Evolutionary conservation across 441 rosid genomes (phyloP).

Genomic region (Melianthus villosus): DNA sequence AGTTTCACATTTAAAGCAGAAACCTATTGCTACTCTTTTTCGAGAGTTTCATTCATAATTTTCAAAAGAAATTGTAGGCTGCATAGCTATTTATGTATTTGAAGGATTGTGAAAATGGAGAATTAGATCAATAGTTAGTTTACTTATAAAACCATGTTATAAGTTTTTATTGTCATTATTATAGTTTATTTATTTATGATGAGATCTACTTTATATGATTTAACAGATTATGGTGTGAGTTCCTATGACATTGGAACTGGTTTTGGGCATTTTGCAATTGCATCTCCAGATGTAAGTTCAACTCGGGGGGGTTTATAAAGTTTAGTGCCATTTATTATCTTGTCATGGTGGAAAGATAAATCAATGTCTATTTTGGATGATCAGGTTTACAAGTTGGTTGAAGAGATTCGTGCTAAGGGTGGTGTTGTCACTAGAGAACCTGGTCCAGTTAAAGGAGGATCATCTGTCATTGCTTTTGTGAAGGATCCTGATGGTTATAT

Average conservation of each 20-base stretch:
- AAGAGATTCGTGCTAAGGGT: conserved; percentile 58
- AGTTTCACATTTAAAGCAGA: not conserved
- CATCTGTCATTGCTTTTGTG: conserved; percentile 58
- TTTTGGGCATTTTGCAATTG: conserved; percentile 85
- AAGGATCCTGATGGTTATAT: conserved; percentile 94
- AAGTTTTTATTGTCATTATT: too few relatives aligned
- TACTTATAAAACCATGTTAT: too few relatives aligned
- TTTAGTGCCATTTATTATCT: too few relatives aligned
- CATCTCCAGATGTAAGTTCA: conserved; percentile 62
- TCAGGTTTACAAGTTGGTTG: conserved; percentile 73
- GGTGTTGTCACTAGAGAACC: conserved; percentile 71
- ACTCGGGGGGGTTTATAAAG: too few relatives aligned
- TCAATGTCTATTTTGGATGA: conserved; percentile 1
- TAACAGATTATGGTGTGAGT: conserved; percentile 64
- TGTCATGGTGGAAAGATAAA: too few relatives aligned
- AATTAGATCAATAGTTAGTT: too few relatives aligned
- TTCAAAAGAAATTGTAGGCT: too few relatives aligned
- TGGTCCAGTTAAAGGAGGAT: conserved; percentile 91
- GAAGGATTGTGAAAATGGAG: too few relatives aligned
- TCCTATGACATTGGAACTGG: conserved; percentile 94
- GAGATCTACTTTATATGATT: conserved; percentile 8
- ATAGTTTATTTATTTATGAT: too few relatives aligned
- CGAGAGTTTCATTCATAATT: too few relatives aligned
- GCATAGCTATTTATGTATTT: too few relatives aligned
- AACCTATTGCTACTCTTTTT: too few relatives aligned